A percentile compares a stretch with the other conserved stretches of the same genome.
Evolutionary conservation across 2,329 filamentous ascomycete species (phyloP).

Genomic region (Penicillium fuscoglaucum): DNA sequence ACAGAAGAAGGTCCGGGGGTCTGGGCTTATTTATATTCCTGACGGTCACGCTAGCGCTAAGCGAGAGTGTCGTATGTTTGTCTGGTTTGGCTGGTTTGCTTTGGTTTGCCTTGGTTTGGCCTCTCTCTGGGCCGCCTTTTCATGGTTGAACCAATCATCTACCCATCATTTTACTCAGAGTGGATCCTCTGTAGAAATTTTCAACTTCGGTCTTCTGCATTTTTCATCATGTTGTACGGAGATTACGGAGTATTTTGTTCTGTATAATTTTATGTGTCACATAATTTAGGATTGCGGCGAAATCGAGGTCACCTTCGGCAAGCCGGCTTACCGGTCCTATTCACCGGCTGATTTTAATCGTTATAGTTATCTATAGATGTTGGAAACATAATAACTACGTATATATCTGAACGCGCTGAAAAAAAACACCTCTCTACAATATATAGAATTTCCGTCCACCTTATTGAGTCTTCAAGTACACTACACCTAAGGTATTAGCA

Average conservation of each 20-base stretch:
- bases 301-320: background rate
- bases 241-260: no score
- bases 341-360: no score
- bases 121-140: background rate
- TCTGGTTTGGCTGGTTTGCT: constrained; percentile 12
- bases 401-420: no score
- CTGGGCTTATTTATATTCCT: constrained; percentile 31
- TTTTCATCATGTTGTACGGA: no score
- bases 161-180: background rate
- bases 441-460: no score
- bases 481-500: no score
- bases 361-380: no score
- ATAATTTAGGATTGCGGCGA: background rate
- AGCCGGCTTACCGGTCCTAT: background rate
- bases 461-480: no score
- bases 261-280: background rate
- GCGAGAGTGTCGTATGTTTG: constrained; percentile 28
- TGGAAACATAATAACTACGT: no score
- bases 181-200: background rate
- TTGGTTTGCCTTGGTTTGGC: background rate
- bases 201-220: background rate
- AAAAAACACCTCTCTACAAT: no score
- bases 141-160: background rate
- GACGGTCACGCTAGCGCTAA: constrained; percentile 26
- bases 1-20: constrained; percentile 31